phyloP scores from a whole-genome alignment of 306 rosid genomes.

The Hylodesmum podocarpum region DNA sequence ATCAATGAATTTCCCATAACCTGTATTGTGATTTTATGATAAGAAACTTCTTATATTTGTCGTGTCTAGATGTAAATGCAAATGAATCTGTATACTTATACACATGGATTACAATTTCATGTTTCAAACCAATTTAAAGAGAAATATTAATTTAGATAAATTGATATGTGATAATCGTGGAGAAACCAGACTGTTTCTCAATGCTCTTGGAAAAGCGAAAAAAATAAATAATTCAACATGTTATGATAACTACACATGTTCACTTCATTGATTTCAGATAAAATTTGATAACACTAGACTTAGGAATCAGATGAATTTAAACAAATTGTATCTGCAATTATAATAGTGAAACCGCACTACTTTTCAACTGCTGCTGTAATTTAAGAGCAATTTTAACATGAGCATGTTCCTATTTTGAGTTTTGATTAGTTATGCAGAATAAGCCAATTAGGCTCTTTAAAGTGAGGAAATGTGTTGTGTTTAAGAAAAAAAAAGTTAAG shows the following conservation, averaged over 20 bases:
- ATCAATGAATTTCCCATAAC: background rate
- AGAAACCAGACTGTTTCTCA: background rate
- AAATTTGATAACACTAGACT: background rate
- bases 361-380: background rate
- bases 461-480: background rate
- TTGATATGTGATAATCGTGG: background rate
- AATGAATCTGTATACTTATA: background rate
- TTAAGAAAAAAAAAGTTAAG: background rate
- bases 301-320: conserved; percentile 5
- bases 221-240: background rate
- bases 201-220: background rate
- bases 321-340: background rate
- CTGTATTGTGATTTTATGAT: background rate
- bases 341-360: background rate
- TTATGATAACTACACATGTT: background rate
- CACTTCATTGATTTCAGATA: conserved; percentile 2
- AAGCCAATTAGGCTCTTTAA: background rate
- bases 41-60: background rate
- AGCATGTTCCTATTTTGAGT: background rate
- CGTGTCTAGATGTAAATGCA: conserved; percentile 15
- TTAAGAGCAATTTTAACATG: background rate
- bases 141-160: background rate
- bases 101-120: background rate
- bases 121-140: background rate
- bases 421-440: background rate